phyloP scores from a whole-genome alignment of 257 asterid species.

The Solanum bulbocastanum region DNA sequence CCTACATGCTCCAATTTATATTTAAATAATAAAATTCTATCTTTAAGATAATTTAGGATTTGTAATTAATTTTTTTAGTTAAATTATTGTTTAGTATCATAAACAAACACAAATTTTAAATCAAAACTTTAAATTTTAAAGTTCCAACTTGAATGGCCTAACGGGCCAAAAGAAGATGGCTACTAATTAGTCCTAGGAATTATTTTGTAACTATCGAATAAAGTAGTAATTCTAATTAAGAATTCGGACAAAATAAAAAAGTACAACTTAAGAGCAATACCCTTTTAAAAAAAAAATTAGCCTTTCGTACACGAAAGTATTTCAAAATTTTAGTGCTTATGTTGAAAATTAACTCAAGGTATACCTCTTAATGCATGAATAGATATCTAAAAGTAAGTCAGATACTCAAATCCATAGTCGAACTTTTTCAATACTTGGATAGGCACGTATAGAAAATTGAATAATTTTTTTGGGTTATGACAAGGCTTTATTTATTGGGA shows the following conservation, averaged over 20 bases:
- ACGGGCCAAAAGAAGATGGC: not conserved
- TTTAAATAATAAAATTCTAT: no score
- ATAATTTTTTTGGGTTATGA: not conserved
- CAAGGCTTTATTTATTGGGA: no score
- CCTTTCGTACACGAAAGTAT: not conserved
- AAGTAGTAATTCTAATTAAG: not conserved
- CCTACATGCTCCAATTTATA: not conserved
- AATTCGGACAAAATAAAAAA: not conserved
- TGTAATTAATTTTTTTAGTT: no score
- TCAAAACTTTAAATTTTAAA: not conserved
- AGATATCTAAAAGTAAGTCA: not conserved
- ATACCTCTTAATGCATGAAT: no score
- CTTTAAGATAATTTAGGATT: no score
- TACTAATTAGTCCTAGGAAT: not conserved
- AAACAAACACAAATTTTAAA: not conserved
- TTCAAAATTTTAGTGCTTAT: not conserved
- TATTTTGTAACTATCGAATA: not conserved
- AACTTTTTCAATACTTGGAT: not conserved
- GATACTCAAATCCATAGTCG: not conserved
- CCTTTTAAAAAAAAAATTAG: no score
- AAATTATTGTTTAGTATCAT: not conserved
- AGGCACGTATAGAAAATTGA: not conserved
- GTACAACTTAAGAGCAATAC: not conserved
- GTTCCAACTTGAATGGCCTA: not conserved
- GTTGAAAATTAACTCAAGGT: not conserved